Conservation (phyloP, 2,329 filamentous ascomycete species). For the Ceratocystis destructans region DNA sequence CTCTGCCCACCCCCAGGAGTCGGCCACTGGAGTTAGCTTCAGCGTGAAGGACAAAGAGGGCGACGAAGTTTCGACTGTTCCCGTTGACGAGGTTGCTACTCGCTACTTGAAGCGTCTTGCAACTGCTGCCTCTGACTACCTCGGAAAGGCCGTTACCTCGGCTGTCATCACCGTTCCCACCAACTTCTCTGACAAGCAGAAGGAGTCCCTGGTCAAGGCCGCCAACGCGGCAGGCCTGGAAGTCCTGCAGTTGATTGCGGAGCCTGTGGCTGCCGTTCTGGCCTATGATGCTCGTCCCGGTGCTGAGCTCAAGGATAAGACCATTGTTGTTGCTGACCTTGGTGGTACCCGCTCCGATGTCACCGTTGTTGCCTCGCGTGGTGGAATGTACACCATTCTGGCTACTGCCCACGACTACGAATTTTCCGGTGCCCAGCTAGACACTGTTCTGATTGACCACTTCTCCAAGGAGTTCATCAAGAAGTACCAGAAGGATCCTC, state of each 20-base stretch:
- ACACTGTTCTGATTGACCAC: slow-evolving; percentile 85
- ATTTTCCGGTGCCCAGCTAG: slow-evolving; percentile 70
- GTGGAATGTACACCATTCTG: slow-evolving; percentile 90
- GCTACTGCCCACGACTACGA: slow-evolving; percentile 94
- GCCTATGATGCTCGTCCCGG: slow-evolving; percentile 83
- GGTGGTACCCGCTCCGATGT: slow-evolving; percentile 89
- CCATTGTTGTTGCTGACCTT: slow-evolving; percentile 79
- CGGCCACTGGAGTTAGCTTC: slow-evolving; percentile 61
- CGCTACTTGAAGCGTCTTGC: slow-evolving; percentile 73
- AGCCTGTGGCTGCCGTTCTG: slow-evolving; percentile 76
- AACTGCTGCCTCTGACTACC: slow-evolving; percentile 74
- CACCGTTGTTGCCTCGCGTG: slow-evolving; percentile 75
- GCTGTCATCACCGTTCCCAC: slow-evolving; percentile 89
- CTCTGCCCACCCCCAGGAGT: slow-evolving; percentile 75
- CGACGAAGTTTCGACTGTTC: slow-evolving; percentile 45
- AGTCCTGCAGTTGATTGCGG: slow-evolving; percentile 81
- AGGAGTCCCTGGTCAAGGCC: slow-evolving; percentile 61
- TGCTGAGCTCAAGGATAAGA: slow-evolving; percentile 65
- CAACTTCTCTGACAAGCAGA: slow-evolving; percentile 81
- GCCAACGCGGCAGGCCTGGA: slow-evolving; percentile 73
- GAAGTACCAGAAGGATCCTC: slow-evolving; percentile 83
- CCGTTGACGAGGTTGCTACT: slow-evolving; percentile 68
- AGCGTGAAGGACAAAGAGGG: slow-evolving; percentile 58
- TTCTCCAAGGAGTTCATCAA: slow-evolving; percentile 99
- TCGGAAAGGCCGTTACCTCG: slow-evolving; percentile 87